phyloP scores from a whole-genome alignment of 495 filamentous ascomycete genomes.

The Elasticomyces elasticus region DNA sequence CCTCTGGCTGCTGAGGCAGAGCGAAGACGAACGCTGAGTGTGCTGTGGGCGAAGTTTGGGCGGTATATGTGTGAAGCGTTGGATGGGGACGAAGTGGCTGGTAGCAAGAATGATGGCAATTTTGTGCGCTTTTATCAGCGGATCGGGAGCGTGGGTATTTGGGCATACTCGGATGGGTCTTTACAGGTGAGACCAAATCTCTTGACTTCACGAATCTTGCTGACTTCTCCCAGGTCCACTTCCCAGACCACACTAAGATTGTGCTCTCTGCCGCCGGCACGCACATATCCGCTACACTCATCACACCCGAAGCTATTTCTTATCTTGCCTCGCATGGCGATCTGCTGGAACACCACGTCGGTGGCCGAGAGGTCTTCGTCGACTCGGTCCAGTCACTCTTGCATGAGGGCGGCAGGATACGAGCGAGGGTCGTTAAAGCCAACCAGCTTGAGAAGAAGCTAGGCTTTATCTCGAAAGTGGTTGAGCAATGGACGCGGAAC shows the following conservation, averaged over 20 bases:
- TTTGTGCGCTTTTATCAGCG: slow-evolving; percentile 84
- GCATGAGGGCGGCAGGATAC: slow-evolving; percentile 42
- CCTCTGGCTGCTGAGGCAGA: slow-evolving; percentile 36
- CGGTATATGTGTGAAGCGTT: slow-evolving; percentile 63
- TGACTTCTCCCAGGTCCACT: slow-evolving; percentile 60
- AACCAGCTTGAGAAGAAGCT: slow-evolving; percentile 77
- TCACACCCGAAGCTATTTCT: slow-evolving; percentile 58
- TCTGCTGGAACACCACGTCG: slow-evolving; percentile 56
- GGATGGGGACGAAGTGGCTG: slow-evolving; percentile 6
- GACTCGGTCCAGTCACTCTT: slow-evolving; percentile 45
- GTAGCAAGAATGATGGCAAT: slow-evolving; percentile 29
- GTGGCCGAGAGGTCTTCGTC: slow-evolving; percentile 49
- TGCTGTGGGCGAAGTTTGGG: slow-evolving; percentile 83
- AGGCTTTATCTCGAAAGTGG: slow-evolving; percentile 57
- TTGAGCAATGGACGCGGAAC: slow-evolving; percentile 62
- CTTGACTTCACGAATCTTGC: neutral
- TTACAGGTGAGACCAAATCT: slow-evolving; percentile 51
- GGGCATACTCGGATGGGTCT: slow-evolving; percentile 81
- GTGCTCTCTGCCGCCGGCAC: slow-evolving; percentile 64
- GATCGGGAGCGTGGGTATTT: slow-evolving; percentile 75
- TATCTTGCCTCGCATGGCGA: slow-evolving; percentile 52
- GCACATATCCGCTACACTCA: slow-evolving; percentile 77
- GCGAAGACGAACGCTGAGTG: slow-evolving; percentile 59
- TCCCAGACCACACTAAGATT: slow-evolving; percentile 94
- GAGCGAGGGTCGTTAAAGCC: slow-evolving; percentile 55